A percentile compares a stretch with the other conserved stretches of the same genome.
These are phyloP conservation scores for Candida neerlandica DNA, from an alignment of 1,139 yeast genomes.

Conservation along the genomic window DNA sequence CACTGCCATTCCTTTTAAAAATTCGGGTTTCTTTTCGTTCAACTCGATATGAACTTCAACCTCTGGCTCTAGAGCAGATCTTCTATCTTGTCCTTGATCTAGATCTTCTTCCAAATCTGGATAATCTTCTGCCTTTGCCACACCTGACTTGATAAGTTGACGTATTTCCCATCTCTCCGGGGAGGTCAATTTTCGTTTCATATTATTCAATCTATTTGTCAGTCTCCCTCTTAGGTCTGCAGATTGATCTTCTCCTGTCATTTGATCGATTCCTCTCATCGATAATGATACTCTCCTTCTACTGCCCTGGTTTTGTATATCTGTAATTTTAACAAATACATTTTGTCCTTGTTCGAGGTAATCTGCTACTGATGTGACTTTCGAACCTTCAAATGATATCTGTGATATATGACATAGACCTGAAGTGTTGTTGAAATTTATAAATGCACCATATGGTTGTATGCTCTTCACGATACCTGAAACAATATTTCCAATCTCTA, in stretches of 20 bases:
- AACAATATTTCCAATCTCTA: slow-evolving; percentile 50
- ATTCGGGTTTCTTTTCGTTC: slow-evolving; percentile 68
- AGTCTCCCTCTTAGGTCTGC: slow-evolving; percentile 18
- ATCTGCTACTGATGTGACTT: slow-evolving; percentile 63
- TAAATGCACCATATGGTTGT: slow-evolving; percentile 79
- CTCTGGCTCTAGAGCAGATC: slow-evolving; percentile 38
- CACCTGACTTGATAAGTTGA: slow-evolving; percentile 82
- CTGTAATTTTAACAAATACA: slow-evolving; percentile 68
- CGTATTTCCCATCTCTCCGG: slow-evolving; percentile 92
- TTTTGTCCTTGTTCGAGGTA: slow-evolving; percentile 57
- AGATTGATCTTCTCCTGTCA: slow-evolving; percentile 53
- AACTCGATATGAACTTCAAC: slow-evolving; percentile 74
- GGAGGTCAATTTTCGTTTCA: slow-evolving; percentile 61
- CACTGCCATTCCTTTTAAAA: slow-evolving; percentile 57
- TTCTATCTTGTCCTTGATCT: slow-evolving; percentile 38
- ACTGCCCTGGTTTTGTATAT: slow-evolving; percentile 30
- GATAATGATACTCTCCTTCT: slow-evolving; percentile 55
- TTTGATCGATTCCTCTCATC: slow-evolving; percentile 77
- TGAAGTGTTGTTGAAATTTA: slow-evolving; percentile 34
- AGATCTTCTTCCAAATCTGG: slow-evolving; percentile 61
- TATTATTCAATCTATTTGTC: slow-evolving; percentile 18
- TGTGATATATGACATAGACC: slow-evolving; percentile 84
- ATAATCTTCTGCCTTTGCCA: slow-evolving; percentile 64
- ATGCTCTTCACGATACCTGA: slow-evolving; percentile 62
- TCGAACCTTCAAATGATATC: slow-evolving; percentile 47